Evolutionary conservation across 108 stramenopile species (phyloP), one percentile per base, ranked within the genome.

Genomic region (Mayamaea pseudoterrestris): DNA sequence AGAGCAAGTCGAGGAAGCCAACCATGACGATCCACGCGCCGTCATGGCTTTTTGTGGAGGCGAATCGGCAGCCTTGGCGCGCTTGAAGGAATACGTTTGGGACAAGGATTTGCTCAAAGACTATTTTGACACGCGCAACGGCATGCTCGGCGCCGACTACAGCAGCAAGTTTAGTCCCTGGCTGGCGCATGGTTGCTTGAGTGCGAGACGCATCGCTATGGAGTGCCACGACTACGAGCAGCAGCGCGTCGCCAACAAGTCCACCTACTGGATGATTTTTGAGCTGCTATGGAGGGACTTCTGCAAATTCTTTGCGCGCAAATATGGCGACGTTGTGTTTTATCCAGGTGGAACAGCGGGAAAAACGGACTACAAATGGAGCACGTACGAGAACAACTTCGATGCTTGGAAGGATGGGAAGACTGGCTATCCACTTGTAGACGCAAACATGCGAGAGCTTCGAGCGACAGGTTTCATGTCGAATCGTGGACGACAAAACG

Each of bases 361-460:
- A 22, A 77, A 73, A 2, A 58, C 75, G 21, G 65, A 66, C n/a
- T 41, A 47, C 21, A 47, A 59, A 16, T 68, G 79, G 83, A 73
- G 73, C 60, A 35, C 78, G 60, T 72, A 69, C 50, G 42, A 61
- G 1, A 69, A 67, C 36, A 74, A 65, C 40, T 50, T 83, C 6
- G 61, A 66, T 30, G 74, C 75, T 2, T 93, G 73, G 75, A 76
- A 64, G 44, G 83, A 72, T 53, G 97, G 97, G 30, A 74, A 58
- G 68, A 80, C 73, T 51, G 97, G 77, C 3, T 90, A 75, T 57
- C 98, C 98, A 1, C 48, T 98, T 42, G 89, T 90, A 0, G 98
- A 99, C 64, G 98, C 95, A 55, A 96, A 98, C 64, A 99, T 97
- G 98, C 68, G 98, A 16, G 98, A 99, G 72, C 66, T 99, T 5